These are phyloP conservation scores for Hypericum androsaemum DNA, from an alignment of 345 rosid species.

Conservation along the genomic window DNA sequence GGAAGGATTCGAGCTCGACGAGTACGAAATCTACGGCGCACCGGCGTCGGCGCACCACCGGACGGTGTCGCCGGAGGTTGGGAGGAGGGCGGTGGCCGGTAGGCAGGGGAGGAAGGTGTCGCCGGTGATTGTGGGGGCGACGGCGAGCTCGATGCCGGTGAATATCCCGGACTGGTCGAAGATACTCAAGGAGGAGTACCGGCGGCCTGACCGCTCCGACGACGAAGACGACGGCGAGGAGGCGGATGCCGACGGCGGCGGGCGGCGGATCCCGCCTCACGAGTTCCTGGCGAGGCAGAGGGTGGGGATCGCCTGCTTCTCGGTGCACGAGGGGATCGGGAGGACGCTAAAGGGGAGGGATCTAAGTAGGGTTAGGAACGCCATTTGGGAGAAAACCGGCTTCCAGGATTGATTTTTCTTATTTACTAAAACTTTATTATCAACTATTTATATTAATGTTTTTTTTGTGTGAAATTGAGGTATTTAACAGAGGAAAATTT, in stretches of 20 bases:
- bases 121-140: slow-evolving; percentile 9
- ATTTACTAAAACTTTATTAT: too few relatives aligned
- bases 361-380: slow-evolving; percentile 90
- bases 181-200: slow-evolving; percentile 65
- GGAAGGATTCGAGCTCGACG: slow-evolving; percentile 63
- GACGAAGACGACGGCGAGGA: slow-evolving; percentile 31
- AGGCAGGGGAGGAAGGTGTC: slow-evolving; percentile 3
- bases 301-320: slow-evolving; percentile 77
- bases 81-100: slow-evolving; percentile 10
- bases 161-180: slow-evolving; percentile 98
- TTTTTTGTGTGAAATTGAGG: too few relatives aligned
- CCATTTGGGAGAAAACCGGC: slow-evolving; percentile 94
- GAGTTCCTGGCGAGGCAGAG: slow-evolving; percentile 72
- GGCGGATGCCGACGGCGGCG: slow-evolving; percentile 28
- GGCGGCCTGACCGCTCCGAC: slow-evolving; percentile 26
- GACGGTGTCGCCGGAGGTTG: slow-evolving; percentile 25
- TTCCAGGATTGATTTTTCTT: slow-evolving; percentile 47
- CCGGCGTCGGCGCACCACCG: slow-evolving; percentile 2
- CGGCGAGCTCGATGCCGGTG: slow-evolving; percentile 69
- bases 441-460: too few relatives aligned
- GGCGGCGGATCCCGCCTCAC: slow-evolving; percentile 69
- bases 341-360: slow-evolving; percentile 98
- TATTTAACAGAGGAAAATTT: too few relatives aligned
- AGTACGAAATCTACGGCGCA: slow-evolving; percentile 54
- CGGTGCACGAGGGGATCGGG: slow-evolving; percentile 93